Conservation (phyloP, 768 basidiomycete species). For the Dentipellis fragilis region DNA sequence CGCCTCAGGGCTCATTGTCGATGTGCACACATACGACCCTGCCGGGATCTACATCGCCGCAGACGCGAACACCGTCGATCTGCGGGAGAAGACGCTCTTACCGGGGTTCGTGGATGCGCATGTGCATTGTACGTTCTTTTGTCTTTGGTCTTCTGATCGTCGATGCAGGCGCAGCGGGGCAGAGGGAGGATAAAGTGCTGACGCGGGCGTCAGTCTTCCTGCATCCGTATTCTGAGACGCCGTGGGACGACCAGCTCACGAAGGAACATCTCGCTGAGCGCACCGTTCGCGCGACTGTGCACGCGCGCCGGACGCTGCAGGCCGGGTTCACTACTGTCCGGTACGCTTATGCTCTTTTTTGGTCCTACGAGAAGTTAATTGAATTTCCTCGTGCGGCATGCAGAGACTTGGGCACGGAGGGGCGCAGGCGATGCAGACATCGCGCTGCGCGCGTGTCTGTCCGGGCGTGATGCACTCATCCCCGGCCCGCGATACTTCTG, state of each 20-base stretch:
- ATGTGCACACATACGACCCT: constrained; percentile 21
- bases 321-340: constrained; percentile 57
- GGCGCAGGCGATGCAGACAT: constrained; percentile 56
- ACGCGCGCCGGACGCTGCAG: constrained; percentile 46
- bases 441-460: constrained; percentile 44
- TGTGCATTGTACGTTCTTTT: constrained; percentile 36
- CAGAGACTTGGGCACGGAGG: constrained; percentile 62
- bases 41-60: neutral
- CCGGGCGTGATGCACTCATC: constrained; percentile 35
- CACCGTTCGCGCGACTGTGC: constrained; percentile 48
- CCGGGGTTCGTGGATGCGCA: constrained; percentile 52
- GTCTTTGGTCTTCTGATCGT: neutral
- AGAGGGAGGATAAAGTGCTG: neutral
- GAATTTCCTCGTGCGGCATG: neutral
- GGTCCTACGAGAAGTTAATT: too few relatives aligned
- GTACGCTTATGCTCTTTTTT: constrained; percentile 19
- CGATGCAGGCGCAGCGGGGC: neutral
- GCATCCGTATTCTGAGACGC: constrained; percentile 47
- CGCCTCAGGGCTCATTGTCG: constrained; percentile 37
- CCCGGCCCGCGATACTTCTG: constrained; percentile 58
- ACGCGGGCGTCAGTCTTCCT: constrained; percentile 36
- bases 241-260: constrained; percentile 54
- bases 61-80: constrained; percentile 23
- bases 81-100: constrained; percentile 36
- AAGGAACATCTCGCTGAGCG: constrained; percentile 49